Evolutionary conservation across 2,329 filamentous ascomycete genomes (phyloP), one percentile per base, ranked within the genome.

Genomic region (Blumeria graminis): DNA sequence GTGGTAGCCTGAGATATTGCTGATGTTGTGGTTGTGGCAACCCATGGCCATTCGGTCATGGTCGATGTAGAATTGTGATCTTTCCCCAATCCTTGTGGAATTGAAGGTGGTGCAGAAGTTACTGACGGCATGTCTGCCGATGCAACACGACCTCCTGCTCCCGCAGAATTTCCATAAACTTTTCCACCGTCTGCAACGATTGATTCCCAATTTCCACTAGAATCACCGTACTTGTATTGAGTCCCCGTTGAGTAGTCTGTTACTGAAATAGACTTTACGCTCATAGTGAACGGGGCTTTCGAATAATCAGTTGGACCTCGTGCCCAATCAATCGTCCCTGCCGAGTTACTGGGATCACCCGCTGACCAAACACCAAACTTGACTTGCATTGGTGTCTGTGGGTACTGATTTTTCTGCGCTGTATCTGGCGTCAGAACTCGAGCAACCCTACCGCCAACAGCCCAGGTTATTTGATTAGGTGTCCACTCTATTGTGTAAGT

Each of bases 401-500:
- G 92, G 66, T 93, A 98, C 69, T 94, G 85, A 60, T 74, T 74
- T 56, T 73, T 66, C 59, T 82, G 77, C 58, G 89, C 85, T 55
- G 85, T 80, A 54, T 71, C 73, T 43, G 79, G 77, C 51, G 76
- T 80, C 58, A 95, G 75, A 10, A 84, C 84, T 58, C 92, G 82
- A 53, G 95, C 78, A 6, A 83, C 80, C 13, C 74, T 77, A 57
- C 82, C 85, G 66, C 84, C 85, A 60, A 94, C 85, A 60, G 82
- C 80, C 89, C 90, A 98, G 39, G 88, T 76, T 65, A 95, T 83
- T 65, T 88, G 82, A 56, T 83, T 76, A 41, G 81, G 73, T 0
- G 87, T 94, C 92, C 92, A 98, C 68, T 95, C 88, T 63, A 96
- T 73, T 3, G 82, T 81, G 71, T 96, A 98, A 9, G 81, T 95